Evolutionary conservation across 768 basidiomycete genomes (phyloP).

Genomic region (Mycena rebaudengoi): DNA sequence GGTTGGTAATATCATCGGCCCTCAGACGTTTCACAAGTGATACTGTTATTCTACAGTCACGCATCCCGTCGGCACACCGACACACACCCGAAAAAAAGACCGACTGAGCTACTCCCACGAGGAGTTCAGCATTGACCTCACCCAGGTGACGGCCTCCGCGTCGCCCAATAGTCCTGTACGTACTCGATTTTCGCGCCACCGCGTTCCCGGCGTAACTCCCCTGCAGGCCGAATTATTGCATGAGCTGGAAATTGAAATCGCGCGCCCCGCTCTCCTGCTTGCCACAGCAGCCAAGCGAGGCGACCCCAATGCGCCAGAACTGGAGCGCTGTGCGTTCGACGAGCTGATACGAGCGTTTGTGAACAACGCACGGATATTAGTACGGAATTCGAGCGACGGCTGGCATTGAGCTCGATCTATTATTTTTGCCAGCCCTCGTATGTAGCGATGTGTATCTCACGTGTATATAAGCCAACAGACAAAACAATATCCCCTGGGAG

Average conservation of each 20-base stretch:
- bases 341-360: conserved; percentile 93
- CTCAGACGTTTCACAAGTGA: neutral
- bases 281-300: conserved; percentile 74
- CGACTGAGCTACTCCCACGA: conserved; percentile 94
- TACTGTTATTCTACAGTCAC: conserved; percentile 51
- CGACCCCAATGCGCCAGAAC: conserved; percentile 65
- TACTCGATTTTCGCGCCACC: conserved; percentile 15
- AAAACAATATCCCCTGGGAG: too few relatives aligned
- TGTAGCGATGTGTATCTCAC: too few relatives aligned
- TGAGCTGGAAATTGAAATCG: conserved; percentile 91
- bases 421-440: too few relatives aligned
- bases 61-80: conserved; percentile 71
- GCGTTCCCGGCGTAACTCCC: conserved; percentile 6
- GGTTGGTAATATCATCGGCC: conserved; percentile 54
- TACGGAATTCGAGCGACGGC: conserved; percentile 65
- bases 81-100: conserved; percentile 81
- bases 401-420: too few relatives aligned
- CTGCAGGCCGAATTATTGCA: conserved; percentile 70
- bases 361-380: conserved; percentile 91
- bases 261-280: conserved; percentile 75
- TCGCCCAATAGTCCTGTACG: conserved; percentile 61
- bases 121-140: conserved; percentile 92
- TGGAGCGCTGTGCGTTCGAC: conserved; percentile 82
- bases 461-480: too few relatives aligned
- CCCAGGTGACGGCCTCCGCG: conserved; percentile 78